Evolutionary conservation across 345 rosid species (phyloP), one percentile per base, ranked within the genome.

Genomic region (Brassica cretica): DNA sequence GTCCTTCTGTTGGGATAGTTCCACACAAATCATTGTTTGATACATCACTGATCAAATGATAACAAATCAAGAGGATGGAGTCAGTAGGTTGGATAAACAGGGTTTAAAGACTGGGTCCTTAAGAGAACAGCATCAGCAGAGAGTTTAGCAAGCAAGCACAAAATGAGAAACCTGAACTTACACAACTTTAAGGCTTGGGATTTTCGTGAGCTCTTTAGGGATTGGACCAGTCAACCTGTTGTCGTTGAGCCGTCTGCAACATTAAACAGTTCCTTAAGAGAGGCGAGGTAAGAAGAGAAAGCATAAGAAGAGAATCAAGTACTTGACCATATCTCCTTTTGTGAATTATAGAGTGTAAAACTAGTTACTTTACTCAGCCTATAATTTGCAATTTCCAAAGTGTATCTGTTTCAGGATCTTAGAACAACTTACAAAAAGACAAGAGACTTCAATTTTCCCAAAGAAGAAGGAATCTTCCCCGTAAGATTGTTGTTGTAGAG

Each of bases 21-120:
- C 99, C 99, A 76, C 99, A 95, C 41, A 95, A 77, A 85, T 93
- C 81, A 86, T 95, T 95, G 85, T 67, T 90, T 2, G 99, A 86
- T 59, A 93, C 96, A 80, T 95, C 98, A 68, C 99, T 95, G 84
- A 18, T 69, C 72, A 37, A 79, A 71, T 55, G 66, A 81, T 53
- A 64, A 79, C 51, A 75, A 75, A 56, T 24, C 41, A 71, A 29
- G 14, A 46, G 44, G 14, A 46, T 15, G 64, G 6, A 16, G 19
- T 32, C 71, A 35, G 39, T 6, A 53, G 11, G 32, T 21, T 16
- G 2, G 2, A 61, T 12, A 3, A 2, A 6, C 5, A 44, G 7
- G 2, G 32, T 33, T 63, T 1, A 70, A 51, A 64, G 19, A 8
- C 65, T 25, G 4, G 24, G 61, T 7, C 5, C 18, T 6, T 33